Conservation (phyloP, 108 stramenopile genomes). For the Phaeodactylum tricornutum region DNA sequence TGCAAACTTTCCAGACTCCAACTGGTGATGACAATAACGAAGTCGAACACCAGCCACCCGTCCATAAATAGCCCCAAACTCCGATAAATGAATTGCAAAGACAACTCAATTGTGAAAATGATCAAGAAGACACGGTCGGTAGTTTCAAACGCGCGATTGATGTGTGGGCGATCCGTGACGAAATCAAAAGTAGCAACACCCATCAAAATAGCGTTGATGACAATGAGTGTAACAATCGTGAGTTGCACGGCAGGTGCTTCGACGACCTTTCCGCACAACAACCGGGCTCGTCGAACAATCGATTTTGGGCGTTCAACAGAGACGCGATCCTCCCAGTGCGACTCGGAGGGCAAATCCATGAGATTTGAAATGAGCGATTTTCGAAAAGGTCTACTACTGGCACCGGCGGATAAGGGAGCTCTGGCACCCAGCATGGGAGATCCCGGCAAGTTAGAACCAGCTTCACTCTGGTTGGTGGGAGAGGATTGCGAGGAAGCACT, state of each 20-base stretch:
- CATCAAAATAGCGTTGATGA: conserved; percentile 58
- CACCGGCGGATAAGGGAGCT: no score
- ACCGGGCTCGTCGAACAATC: conserved; percentile 2
- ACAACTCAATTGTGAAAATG: conserved; percentile 49
- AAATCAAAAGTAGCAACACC: conserved; percentile 64
- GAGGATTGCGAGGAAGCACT: no score
- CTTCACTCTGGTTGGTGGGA: no score
- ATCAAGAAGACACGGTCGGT: conserved; percentile 37
- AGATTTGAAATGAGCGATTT: no score
- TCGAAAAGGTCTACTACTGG: no score
- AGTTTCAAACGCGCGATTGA: conserved; percentile 20
- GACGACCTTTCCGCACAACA: conserved; percentile 7
- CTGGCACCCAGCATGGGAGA: no score
- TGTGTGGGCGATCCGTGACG: conserved; percentile 33
- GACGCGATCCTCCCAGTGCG: no score
- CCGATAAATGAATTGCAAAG: conserved; percentile 45
- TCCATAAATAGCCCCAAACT: conserved; percentile 34
- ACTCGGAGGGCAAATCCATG: no score
- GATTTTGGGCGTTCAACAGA: no score
- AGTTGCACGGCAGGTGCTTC: conserved; percentile 21
- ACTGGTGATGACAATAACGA: conserved; percentile 43
- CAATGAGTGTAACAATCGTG: conserved; percentile 38
- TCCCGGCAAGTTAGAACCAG: no score
- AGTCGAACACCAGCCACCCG: conserved; percentile 62
- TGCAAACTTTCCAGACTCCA: conserved; percentile 48